phyloP scores from a whole-genome alignment of 2,329 filamentous ascomycete genomes.

The Atkinsonella texensis region DNA sequence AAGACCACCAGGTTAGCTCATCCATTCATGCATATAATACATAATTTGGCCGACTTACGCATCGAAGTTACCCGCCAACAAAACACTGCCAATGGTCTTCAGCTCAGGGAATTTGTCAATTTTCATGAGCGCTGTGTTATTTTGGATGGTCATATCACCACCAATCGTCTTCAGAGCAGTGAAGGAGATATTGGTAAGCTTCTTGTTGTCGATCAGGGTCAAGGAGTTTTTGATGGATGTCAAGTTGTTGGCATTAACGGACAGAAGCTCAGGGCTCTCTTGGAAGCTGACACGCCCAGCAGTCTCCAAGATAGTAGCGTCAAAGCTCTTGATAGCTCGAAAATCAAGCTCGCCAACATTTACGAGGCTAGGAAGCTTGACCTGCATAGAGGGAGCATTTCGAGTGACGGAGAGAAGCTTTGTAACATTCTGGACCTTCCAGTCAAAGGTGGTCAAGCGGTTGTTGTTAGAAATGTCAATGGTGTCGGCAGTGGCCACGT shows the following conservation, averaged over 20 bases:
- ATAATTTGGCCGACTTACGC: conserved; percentile 44
- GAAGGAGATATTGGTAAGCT: conserved; percentile 64
- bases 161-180: conserved; percentile 54
- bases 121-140: conserved; percentile 65
- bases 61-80: conserved; percentile 74
- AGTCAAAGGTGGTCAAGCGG: conserved; percentile 62
- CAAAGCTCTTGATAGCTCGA: conserved; percentile 64
- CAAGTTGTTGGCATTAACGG: conserved; percentile 42
- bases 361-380: conserved; percentile 68
- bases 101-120: conserved; percentile 60
- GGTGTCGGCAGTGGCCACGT: conserved; percentile 56
- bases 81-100: conserved; percentile 65
- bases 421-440: conserved; percentile 66
- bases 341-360: conserved; percentile 42
- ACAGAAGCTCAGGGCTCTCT: conserved; percentile 62
- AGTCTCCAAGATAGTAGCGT: conserved; percentile 56
- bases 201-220: conserved; percentile 50
- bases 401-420: conserved; percentile 59
- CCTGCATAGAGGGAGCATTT: conserved; percentile 62
- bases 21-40: not conserved
- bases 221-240: conserved; percentile 46
- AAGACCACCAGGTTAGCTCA: not conserved
- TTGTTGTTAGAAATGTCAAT: conserved; percentile 88
- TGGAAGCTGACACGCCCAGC: conserved; percentile 71
- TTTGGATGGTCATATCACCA: conserved; percentile 75